Evolutionary conservation across 345 rosid genomes (phyloP).

Genomic region (Cardamine resedifolia): DNA sequence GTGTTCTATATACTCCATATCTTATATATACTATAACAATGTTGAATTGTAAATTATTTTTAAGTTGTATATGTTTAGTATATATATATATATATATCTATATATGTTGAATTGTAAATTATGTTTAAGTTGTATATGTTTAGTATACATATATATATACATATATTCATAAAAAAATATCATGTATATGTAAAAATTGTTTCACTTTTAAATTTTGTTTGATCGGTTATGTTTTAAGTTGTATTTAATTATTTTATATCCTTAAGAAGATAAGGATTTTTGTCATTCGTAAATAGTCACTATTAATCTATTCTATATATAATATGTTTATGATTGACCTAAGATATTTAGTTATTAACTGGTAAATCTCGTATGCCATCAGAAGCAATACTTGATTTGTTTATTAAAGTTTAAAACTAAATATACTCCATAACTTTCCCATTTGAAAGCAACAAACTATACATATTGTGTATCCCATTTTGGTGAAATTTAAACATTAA

Average conservation of each 20-base stretch:
- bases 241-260: neutral
- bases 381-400: neutral
- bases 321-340: neutral
- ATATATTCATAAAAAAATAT: neutral
- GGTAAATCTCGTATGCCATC: neutral
- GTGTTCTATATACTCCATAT: neutral
- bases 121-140: no score
- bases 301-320: neutral
- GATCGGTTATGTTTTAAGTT: neutral
- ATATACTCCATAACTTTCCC: neutral
- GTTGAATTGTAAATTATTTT: neutral
- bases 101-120: neutral
- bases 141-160: no score
- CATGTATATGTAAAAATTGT: neutral
- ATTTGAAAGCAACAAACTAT: conserved; percentile 8
- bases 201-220: neutral
- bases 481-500: conserved; percentile 15
- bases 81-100: no score
- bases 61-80: no score
- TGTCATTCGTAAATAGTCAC: neutral
- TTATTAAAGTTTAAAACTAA: neutral
- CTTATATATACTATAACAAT: neutral
- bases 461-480: neutral
- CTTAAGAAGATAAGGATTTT: neutral
- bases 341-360: neutral